These are phyloP conservation scores for Trichophyton verrucosum DNA, from an alignment of 2,329 filamentous ascomycete species.

Conservation along the genomic window DNA sequence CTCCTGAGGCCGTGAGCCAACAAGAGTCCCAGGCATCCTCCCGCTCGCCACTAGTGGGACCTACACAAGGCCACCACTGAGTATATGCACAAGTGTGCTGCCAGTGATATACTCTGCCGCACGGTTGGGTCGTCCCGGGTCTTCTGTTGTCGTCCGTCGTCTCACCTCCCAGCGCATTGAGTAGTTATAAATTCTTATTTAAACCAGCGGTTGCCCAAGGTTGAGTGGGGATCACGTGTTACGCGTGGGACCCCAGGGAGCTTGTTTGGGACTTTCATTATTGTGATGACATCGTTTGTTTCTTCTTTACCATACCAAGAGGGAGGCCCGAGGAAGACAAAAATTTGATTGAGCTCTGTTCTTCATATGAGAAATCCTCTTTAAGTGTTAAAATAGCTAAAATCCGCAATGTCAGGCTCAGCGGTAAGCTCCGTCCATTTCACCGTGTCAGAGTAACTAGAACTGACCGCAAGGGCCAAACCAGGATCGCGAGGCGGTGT, in stretches of 20 bases:
- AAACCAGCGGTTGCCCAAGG: neutral
- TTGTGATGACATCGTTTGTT: neutral
- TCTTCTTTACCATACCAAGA: neutral
- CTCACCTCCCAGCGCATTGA: neutral
- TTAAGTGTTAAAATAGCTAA: neutral
- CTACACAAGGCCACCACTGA: conserved; percentile 13
- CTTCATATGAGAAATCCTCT: neutral
- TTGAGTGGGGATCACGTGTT: neutral
- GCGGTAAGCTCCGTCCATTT: conserved; percentile 19
- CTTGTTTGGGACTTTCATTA: neutral
- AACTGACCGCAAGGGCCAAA: conserved; percentile 18
- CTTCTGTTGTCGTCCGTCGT: neutral
- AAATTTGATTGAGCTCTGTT: neutral
- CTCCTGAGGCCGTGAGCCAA: conserved; percentile 35
- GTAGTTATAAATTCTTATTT: neutral
- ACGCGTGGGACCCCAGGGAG: neutral
- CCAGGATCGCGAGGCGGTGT: conserved; percentile 88
- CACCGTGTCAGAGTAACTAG: neutral
- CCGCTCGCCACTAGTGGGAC: conserved; percentile 24
- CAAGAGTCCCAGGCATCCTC: conserved; percentile 40
- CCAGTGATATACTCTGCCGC: neutral
- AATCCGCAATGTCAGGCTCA: conserved; percentile 28
- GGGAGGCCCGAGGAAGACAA: neutral
- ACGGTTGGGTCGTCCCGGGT: neutral
- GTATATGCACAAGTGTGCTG: neutral